These are phyloP conservation scores for Bruguiera sexangula DNA, from an alignment of 345 rosid species.

Conservation along the genomic window DNA sequence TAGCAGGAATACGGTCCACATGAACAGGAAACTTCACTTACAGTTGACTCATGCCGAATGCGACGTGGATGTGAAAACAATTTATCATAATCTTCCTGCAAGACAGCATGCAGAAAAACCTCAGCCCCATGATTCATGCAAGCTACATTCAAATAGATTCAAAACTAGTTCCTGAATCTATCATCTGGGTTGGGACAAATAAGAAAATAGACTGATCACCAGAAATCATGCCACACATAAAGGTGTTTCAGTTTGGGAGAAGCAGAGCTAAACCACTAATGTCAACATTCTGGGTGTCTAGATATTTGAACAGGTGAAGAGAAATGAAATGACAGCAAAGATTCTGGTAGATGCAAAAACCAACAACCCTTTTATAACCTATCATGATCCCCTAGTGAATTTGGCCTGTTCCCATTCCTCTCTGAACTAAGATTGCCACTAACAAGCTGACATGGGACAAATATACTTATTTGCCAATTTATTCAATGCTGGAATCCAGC, in stretches of 20 bases:
- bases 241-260: not conserved
- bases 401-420: not conserved
- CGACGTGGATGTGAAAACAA: conserved; percentile 53
- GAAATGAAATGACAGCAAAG: not conserved
- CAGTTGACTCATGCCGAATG: conserved; percentile 88
- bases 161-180: not conserved
- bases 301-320: not conserved
- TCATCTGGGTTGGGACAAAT: not conserved
- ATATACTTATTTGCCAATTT: too few relatives aligned
- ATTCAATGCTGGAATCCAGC: too few relatives aligned
- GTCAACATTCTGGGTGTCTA: not conserved
- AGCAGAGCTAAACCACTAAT: not conserved
- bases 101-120: conserved; percentile 3
- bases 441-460: too few relatives aligned
- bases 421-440: not conserved
- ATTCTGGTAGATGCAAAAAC: not conserved
- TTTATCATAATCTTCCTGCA: conserved; percentile 75
- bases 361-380: not conserved
- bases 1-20: conserved; percentile 1
- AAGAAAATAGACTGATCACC: not conserved
- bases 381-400: not conserved
- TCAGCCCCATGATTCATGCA: too few relatives aligned
- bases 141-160: not conserved
- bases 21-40: conserved; percentile 38
- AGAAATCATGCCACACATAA: not conserved